Evolutionary conservation across 2,329 filamentous ascomycete genomes (phyloP).

Genomic region (Neurospora sp.): DNA sequence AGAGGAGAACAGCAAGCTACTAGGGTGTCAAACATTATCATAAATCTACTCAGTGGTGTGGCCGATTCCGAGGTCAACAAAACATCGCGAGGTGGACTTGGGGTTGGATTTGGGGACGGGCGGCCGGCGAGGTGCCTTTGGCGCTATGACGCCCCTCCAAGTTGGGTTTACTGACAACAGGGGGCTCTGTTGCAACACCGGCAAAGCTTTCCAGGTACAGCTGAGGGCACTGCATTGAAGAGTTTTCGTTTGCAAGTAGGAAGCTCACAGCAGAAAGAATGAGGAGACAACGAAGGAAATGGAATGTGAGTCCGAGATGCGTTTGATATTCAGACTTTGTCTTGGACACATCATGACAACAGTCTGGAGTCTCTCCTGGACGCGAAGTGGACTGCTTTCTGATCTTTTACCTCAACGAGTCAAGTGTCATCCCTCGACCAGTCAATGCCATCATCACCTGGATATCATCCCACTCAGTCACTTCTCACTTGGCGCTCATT

Average conservation of each 20-base stretch:
- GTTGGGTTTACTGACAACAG: not conserved
- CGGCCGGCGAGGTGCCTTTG: not conserved
- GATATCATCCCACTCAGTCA: not conserved
- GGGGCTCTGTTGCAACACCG: not conserved
- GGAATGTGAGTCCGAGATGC: not conserved
- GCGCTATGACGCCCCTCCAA: not conserved
- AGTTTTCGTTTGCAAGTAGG: not conserved
- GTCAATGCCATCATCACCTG: not conserved
- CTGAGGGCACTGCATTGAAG: not conserved
- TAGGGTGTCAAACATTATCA: not conserved
- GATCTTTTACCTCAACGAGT: not conserved
- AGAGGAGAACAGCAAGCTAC: not conserved
- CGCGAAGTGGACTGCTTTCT: not conserved
- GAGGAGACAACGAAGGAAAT: not conserved
- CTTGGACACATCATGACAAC: not conserved
- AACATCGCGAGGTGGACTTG: not conserved
- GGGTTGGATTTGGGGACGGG: not conserved
- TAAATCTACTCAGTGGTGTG: not conserved
- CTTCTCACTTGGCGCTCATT: not conserved
- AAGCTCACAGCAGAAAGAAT: not conserved
- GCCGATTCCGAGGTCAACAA: not conserved
- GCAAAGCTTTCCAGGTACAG: not conserved
- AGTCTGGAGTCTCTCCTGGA: not conserved
- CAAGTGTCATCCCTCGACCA: not conserved
- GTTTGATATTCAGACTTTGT: not conserved